A percentile compares a stretch with the other conserved stretches of the same genome.
Evolutionary conservation across 345 rosid genomes (phyloP).

Genomic region (thale cress (Arabidopsis thaliana)): DNA sequence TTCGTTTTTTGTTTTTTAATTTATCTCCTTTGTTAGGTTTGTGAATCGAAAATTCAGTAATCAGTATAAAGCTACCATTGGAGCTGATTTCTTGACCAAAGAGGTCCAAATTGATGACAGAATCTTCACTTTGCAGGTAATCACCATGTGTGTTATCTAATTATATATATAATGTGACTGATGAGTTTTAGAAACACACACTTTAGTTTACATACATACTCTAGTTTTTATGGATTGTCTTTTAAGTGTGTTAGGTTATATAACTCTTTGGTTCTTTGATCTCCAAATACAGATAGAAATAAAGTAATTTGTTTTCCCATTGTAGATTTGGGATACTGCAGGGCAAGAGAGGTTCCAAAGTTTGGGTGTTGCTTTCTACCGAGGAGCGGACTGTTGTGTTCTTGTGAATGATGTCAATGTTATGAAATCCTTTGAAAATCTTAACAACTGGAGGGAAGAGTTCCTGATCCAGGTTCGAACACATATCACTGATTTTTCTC

Average conservation of each 20-base stretch:
- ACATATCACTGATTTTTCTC: not conserved
- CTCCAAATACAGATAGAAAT: not conserved
- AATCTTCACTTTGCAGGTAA: constrained; percentile 85
- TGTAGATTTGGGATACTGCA: constrained; percentile 87
- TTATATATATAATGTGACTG: not conserved
- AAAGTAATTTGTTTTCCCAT: not conserved
- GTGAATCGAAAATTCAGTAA: constrained; percentile 88
- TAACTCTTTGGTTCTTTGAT: too few relatives aligned
- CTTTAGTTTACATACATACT: too few relatives aligned
- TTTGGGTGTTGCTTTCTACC: constrained; percentile 80
- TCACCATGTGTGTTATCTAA: not conserved
- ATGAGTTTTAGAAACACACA: too few relatives aligned
- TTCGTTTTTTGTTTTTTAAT: not conserved
- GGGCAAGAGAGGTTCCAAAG: constrained; percentile 93
- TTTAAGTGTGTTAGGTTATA: not conserved
- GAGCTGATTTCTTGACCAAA: constrained; percentile 43
- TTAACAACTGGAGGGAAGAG: constrained; percentile 86
- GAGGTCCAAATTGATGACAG: constrained; percentile 79
- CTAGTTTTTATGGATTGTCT: not conserved
- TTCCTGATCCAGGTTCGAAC: constrained; percentile 70
- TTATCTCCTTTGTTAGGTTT: constrained; percentile 52
- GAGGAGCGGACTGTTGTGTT: constrained; percentile 87
- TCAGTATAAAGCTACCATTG: constrained; percentile 66
- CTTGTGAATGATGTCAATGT: constrained; percentile 84
- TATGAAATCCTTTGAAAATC: constrained; percentile 77